Percentiles rank a stretch among this genome's conserved stretches.
Evolutionary conservation across 805 yeast species (phyloP).

Genomic region (Candida michaelii): DNA sequence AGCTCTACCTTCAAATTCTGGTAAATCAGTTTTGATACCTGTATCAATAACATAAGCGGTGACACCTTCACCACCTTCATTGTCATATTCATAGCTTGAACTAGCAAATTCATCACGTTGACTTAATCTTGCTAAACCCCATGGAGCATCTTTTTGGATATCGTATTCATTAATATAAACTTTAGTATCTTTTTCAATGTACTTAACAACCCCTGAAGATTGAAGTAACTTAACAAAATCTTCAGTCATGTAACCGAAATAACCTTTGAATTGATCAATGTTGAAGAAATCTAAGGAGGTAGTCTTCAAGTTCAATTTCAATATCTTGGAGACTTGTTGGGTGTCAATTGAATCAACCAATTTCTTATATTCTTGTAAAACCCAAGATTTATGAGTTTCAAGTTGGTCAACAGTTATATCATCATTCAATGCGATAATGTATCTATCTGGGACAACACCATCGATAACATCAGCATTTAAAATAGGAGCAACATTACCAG

Average conservation of each 20-base stretch:
- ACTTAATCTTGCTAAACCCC: constrained; percentile 42
- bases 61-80: constrained; percentile 48
- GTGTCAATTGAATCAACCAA: constrained; percentile 8
- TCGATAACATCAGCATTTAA: constrained; percentile 11
- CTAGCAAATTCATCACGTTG: constrained; percentile 28
- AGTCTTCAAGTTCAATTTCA: constrained; percentile 14
- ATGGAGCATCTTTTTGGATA: constrained; percentile 38
- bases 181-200: constrained; percentile 45
- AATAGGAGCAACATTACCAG: constrained; percentile 13
- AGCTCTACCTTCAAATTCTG: constrained; percentile 67
- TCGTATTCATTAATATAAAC: constrained; percentile 33
- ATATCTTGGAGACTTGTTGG: constrained; percentile 10
- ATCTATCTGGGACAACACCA: constrained; percentile 61
- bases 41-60: constrained; percentile 82
- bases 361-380: constrained; percentile 36
- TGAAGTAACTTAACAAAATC: constrained; percentile 17
- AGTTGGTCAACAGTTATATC: constrained; percentile 51
- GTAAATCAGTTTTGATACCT: constrained; percentile 64
- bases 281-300: constrained; percentile 49
- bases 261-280: constrained; percentile 67
- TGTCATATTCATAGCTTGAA: constrained; percentile 33
- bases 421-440: constrained; percentile 80
- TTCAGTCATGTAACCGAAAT: constrained; percentile 68
- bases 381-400: constrained; percentile 63
- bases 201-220: constrained; percentile 19